phyloP scores from a whole-genome alignment of 208 protist genomes.

The Angomonas ambiguus region DNA sequence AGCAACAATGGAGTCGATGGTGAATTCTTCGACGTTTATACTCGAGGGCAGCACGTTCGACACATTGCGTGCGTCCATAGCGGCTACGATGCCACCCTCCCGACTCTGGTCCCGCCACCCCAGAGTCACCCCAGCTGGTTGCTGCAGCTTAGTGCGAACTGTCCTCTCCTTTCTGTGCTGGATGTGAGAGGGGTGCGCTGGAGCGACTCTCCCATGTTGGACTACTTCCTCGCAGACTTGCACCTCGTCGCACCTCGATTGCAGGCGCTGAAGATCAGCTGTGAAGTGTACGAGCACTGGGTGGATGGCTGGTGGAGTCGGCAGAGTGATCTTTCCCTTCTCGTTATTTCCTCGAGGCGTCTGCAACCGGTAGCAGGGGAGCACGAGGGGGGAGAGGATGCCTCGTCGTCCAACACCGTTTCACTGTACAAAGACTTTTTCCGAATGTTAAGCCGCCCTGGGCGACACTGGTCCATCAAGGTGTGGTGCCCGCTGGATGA shows the following conservation, averaged over 20 bases:
- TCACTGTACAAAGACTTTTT: conserved; percentile 49
- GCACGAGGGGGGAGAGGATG: neutral
- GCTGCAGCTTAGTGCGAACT: conserved; percentile 35
- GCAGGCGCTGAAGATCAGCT: conserved; percentile 56
- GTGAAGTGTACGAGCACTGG: conserved; percentile 53
- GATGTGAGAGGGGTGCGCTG: conserved; percentile 73
- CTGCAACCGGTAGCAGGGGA: conserved; percentile 16
- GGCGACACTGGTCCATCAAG: conserved; percentile 54
- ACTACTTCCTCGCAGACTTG: conserved; percentile 67
- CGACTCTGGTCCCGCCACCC: conserved; percentile 12
- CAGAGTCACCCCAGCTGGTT: conserved; percentile 19
- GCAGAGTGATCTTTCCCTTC: conserved; percentile 30
- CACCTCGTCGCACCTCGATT: conserved; percentile 52
- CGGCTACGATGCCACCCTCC: conserved; percentile 22
- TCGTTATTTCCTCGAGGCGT: conserved; percentile 53
- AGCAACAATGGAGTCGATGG: conserved; percentile 21
- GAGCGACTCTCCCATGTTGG: conserved; percentile 13
- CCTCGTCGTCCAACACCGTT: conserved; percentile 9
- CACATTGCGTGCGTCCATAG: conserved; percentile 28
- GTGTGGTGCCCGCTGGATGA: conserved; percentile 59
- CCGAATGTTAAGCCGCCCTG: conserved; percentile 31
- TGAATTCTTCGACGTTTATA: conserved; percentile 31
- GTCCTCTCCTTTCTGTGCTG: conserved; percentile 45
- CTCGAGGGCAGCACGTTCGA: conserved; percentile 37
- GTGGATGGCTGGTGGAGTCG: conserved; percentile 71